phyloP scores from a whole-genome alignment of 2,329 filamentous ascomycete species.

The Apiospora koreana region DNA sequence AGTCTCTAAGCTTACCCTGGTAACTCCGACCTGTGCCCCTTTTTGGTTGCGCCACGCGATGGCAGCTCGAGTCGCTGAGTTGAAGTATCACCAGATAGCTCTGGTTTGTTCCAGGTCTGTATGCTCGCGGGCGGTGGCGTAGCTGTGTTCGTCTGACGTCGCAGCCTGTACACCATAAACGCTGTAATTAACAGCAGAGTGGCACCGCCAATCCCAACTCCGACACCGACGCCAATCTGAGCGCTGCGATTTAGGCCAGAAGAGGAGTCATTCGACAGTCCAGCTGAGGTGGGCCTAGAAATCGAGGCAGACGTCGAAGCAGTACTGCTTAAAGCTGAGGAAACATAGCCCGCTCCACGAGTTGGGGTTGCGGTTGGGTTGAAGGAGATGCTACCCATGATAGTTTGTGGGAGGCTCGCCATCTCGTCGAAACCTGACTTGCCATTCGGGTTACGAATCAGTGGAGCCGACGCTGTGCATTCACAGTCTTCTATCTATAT shows the following conservation, averaged over 20 bases:
- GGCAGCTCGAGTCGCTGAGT: not conserved
- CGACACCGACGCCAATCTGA: constrained; percentile 24
- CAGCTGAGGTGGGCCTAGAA: constrained; percentile 11
- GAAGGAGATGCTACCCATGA: constrained; percentile 27
- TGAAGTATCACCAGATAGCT: not conserved
- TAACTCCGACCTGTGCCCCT: not conserved
- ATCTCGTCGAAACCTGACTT: constrained; percentile 24
- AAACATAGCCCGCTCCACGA: not conserved
- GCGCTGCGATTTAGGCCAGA: not conserved
- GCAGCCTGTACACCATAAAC: constrained; percentile 20
- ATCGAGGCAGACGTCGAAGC: constrained; percentile 14
- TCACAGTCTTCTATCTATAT: constrained; percentile 27
- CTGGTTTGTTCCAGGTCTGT: not conserved
- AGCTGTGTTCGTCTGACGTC: constrained; percentile 16
- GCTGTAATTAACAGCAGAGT: constrained; percentile 18
- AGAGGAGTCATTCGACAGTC: not conserved
- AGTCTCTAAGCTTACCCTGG: not conserved
- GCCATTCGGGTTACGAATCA: constrained; percentile 25
- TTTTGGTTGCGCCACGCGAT: not conserved
- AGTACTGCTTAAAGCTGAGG: not conserved
- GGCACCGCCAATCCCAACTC: constrained; percentile 22
- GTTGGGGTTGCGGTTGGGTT: constrained; percentile 26
- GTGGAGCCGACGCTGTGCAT: constrained; percentile 22
- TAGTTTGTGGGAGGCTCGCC: constrained; percentile 23
- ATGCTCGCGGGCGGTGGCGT: not conserved